phyloP scores from a whole-genome alignment of 352 stramenopile genomes.

The Globisporangium emineosum region DNA sequence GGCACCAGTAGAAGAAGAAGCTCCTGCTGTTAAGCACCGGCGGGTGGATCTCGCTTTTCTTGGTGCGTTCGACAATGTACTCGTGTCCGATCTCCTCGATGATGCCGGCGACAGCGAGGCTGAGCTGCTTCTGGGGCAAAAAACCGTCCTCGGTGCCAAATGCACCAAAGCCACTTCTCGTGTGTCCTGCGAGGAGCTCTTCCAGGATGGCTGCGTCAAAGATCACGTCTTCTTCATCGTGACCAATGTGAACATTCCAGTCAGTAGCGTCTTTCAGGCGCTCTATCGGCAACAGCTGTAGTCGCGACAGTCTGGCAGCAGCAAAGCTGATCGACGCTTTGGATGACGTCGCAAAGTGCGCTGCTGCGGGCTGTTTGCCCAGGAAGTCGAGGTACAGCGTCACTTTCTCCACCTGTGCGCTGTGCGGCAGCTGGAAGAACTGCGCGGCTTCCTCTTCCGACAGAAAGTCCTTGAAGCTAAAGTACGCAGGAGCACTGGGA shows the following conservation, averaged over 20 bases:
- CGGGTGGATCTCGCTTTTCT: conserved; percentile 31
- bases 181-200: conserved; percentile 34
- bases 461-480: conserved; percentile 67
- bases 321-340: conserved; percentile 57
- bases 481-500: conserved; percentile 24
- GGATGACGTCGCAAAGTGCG: conserved; percentile 51
- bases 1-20: conserved; percentile 87
- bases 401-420: conserved; percentile 54
- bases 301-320: not conserved
- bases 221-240: not conserved
- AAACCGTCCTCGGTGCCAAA: conserved; percentile 60
- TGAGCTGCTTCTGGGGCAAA: conserved; percentile 63
- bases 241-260: conserved; percentile 1
- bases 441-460: conserved; percentile 32
- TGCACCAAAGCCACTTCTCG: conserved; percentile 71
- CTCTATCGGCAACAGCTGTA: conserved; percentile 1
- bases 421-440: conserved; percentile 56
- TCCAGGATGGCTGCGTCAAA: conserved; percentile 28
- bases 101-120: conserved; percentile 48
- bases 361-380: conserved; percentile 33
- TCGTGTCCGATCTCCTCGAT: conserved; percentile 60
- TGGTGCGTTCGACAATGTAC: conserved; percentile 66
- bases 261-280: not conserved
- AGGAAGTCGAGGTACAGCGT: conserved; percentile 67
- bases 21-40: conserved; percentile 76